phyloP scores from a whole-genome alignment of 2,329 filamentous ascomycete genomes.

The Sarocladiaceae sp. region DNA sequence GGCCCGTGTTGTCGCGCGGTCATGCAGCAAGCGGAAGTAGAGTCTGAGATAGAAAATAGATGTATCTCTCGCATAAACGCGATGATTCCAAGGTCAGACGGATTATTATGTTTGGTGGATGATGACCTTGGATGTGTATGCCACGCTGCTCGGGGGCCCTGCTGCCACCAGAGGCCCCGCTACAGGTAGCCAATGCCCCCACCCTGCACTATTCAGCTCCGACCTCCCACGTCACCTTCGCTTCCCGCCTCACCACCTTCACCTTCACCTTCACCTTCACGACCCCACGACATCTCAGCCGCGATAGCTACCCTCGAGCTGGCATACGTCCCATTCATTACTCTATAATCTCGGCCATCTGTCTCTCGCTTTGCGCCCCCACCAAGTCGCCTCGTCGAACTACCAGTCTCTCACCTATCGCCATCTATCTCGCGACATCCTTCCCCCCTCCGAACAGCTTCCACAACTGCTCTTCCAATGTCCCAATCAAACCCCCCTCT shows the following conservation, averaged over 20 bases:
- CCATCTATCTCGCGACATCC: background rate
- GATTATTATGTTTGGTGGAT: too few relatives aligned
- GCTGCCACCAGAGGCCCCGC: too few relatives aligned
- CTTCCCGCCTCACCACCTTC: background rate
- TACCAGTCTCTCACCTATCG: background rate
- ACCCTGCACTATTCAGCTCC: too few relatives aligned
- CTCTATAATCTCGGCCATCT: too few relatives aligned
- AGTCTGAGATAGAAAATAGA: too few relatives aligned
- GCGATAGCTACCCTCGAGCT: background rate
- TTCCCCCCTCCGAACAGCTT: background rate
- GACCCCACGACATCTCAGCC: background rate
- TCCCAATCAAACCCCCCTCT: conserved; percentile 44
- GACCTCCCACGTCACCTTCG: conserved; percentile 8
- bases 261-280: background rate
- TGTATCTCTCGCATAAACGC: too few relatives aligned
- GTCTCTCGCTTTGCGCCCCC: too few relatives aligned
- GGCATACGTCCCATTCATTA: too few relatives aligned
- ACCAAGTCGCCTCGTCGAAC: background rate
- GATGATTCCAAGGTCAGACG: too few relatives aligned
- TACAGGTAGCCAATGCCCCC: too few relatives aligned
- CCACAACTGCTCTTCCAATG: conserved; percentile 18
- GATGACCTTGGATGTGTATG: background rate
- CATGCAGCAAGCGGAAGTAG: background rate
- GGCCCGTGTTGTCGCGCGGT: conserved; percentile 20
- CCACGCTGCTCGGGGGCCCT: too few relatives aligned